A percentile compares a stretch with the other conserved stretches of the same genome.
These are phyloP conservation scores for Hypseocharis bilobata DNA, from an alignment of 441 rosid genomes.

Conservation along the genomic window DNA sequence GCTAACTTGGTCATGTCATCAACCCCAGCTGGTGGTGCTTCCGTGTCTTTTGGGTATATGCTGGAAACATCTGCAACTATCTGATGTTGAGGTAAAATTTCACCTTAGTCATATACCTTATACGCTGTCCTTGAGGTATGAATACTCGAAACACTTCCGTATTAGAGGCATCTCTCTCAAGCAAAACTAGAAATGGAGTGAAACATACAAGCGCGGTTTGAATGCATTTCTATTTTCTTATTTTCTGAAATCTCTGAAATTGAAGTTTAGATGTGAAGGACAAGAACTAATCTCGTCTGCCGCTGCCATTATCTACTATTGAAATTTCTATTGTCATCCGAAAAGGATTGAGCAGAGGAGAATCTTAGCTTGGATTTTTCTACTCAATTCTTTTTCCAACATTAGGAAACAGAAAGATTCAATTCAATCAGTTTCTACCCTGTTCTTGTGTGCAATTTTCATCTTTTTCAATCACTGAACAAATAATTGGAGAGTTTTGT, in stretches of 20 bases:
- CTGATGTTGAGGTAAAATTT: slow-evolving; percentile 34
- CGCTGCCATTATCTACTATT: not conserved
- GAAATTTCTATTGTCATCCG: too few species aligned
- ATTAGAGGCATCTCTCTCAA: not conserved
- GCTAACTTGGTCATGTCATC: slow-evolving; percentile 99
- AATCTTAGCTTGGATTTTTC: not conserved
- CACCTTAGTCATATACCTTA: slow-evolving; percentile 5
- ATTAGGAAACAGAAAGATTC: not conserved
- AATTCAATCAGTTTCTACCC: not conserved
- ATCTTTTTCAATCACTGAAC: not conserved
- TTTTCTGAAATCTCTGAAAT: not conserved
- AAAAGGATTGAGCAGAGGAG: too few species aligned
- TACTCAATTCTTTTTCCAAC: too few species aligned
- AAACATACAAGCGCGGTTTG: not conserved
- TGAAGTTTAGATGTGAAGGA: not conserved
- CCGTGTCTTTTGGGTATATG: slow-evolving; percentile 87
- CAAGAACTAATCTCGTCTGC: too few species aligned
- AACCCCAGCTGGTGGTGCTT: slow-evolving; percentile 94
- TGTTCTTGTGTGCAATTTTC: not conserved
- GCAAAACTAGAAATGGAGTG: not conserved
- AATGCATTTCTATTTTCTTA: not conserved
- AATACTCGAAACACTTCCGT: not conserved
- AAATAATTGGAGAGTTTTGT: not conserved
- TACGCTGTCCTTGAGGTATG: not conserved
- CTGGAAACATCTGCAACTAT: slow-evolving; percentile 68